phyloP scores from a whole-genome alignment of 441 rosid species.

The Jatropha multifida region DNA sequence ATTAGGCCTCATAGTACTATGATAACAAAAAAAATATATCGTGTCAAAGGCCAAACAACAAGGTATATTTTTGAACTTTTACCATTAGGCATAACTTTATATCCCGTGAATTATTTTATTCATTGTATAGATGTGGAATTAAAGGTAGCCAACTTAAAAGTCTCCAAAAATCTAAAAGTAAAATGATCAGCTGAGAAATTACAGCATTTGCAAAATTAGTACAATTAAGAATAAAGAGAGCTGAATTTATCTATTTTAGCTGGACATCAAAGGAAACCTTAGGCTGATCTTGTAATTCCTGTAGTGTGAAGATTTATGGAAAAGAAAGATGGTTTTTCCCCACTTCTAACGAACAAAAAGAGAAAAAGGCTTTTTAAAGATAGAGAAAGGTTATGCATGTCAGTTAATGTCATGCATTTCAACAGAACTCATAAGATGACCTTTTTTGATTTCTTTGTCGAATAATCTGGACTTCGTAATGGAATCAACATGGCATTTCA shows the following conservation, averaged over 20 bases:
- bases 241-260: no score
- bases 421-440: not conserved
- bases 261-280: not conserved
- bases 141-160: not conserved
- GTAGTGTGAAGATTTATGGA: not conserved
- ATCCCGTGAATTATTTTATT: not conserved
- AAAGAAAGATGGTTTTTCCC: not conserved
- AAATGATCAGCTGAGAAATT: not conserved
- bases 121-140: not conserved
- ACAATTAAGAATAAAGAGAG: no score
- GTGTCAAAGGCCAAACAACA: not conserved
- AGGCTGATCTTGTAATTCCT: not conserved
- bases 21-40: no score
- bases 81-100: not conserved
- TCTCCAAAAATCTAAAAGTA: not conserved
- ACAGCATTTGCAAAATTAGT: not conserved
- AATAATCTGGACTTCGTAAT: not conserved
- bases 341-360: not conserved
- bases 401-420: not conserved
- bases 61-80: not conserved
- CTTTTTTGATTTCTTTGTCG: not conserved
- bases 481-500: not conserved
- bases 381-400: not conserved
- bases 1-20: not conserved
- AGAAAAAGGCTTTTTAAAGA: not conserved